Evolutionary conservation across 2,329 filamentous ascomycete species (phyloP), one percentile per base, ranked within the genome.

Genomic region (Coniochaeta sp.): DNA sequence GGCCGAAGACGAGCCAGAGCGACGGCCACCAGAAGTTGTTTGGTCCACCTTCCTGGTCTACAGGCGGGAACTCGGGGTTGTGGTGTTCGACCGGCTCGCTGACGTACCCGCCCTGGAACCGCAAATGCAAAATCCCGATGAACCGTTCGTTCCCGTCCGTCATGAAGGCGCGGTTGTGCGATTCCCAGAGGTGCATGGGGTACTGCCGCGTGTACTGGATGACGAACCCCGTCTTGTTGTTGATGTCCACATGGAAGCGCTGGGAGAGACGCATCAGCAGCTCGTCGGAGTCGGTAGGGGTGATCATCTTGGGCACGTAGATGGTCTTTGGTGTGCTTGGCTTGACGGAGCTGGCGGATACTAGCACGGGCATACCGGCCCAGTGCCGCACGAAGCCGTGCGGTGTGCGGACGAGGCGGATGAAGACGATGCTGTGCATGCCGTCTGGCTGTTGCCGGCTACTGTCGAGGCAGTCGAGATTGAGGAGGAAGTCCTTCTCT

Each of bases 401-500:
- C 18, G 38, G 38, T 3, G 38, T 42, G 3, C 38, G 38, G 10
- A 42, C 38, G 4, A 42, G 38, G 10, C 38, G 38, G 5, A 42
- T 42, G 38, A 42, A 42, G 20, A 42, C 38, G 9, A 42, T 42
- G 38, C 38, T 42, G 38, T 42, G 38, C 38, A 42, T 42, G n/a
- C 38, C 38, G 20, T 42, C 38, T 6, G 38, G 38, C 38, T 42
- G 38, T 18, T 42, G 38, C 10, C 38, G n/a, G 38, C 38, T 42
- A 13, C 38, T 42, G 38, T 42, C 38, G 5, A 42, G 38, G 38
- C 38, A 42, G 20, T 42, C 38, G 12, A 42, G 38, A 22, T 42
- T 42, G 20, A 42, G 22, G 10, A 42, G 38, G 38, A 42, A 42
- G 38, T 42, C 38, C 10, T 42, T 42, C 38, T 42, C 38, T 2